These are phyloP conservation scores for Fusarium algeriense DNA, from an alignment of 2,329 filamentous ascomycete species.

Conservation along the genomic window DNA sequence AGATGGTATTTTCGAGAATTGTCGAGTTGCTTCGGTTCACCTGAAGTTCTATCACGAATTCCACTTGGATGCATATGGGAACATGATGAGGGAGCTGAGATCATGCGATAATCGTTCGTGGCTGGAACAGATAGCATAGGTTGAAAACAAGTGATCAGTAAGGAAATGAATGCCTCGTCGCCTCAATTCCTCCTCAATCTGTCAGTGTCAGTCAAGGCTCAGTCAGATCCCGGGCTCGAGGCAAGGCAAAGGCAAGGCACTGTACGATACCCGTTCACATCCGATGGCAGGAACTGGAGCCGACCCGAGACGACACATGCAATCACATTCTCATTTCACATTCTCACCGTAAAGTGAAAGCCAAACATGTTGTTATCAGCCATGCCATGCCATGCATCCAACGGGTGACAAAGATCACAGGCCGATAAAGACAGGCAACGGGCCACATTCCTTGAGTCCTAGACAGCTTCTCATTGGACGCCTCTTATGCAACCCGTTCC, in stretches of 20 bases:
- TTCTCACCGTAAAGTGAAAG: conserved; percentile 26
- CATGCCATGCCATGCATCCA: conserved; percentile 27
- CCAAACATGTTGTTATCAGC: conserved; percentile 14
- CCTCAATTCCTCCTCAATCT: conserved; percentile 5
- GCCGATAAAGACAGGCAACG: conserved; percentile 25
- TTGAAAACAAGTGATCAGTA: conserved; percentile 13
- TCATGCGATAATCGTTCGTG: conserved; percentile 27
- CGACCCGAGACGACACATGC: not conserved
- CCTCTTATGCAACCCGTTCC: conserved; percentile 35
- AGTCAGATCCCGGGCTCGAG: conserved; percentile 12
- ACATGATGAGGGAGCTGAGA: conserved; percentile 10
- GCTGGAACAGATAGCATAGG: conserved; percentile 1
- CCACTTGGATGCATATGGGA: conserved; percentile 3
- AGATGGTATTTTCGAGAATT: not conserved
- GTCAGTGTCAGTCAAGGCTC: not conserved
- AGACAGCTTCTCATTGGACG: conserved; percentile 40
- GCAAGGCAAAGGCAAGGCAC: conserved; percentile 5
- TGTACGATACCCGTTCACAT: conserved; percentile 26
- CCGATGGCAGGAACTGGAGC: conserved; percentile 23
- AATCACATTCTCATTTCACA: conserved; percentile 12
- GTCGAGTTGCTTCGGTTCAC: not conserved
- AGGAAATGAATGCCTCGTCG: not conserved
- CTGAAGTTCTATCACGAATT: conserved; percentile 5
- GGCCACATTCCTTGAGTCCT: conserved; percentile 35
- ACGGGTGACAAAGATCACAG: conserved; percentile 41